Evolutionary conservation across 192 early-diverging fungal genomes (phyloP).

Genomic region (Coemansia sp.): DNA sequence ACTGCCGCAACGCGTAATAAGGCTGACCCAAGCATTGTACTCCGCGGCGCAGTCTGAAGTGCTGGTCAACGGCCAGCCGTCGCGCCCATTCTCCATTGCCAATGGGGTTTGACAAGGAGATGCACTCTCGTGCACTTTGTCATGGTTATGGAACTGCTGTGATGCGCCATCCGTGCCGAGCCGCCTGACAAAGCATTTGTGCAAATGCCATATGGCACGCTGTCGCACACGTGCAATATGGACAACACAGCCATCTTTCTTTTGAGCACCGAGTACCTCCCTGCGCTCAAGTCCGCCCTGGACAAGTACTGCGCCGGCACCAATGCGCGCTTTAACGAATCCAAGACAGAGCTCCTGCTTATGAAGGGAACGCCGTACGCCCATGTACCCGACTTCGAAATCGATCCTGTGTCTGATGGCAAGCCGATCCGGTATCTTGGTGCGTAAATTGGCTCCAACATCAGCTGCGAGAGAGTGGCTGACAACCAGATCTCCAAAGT

Average conservation of each 20-base stretch:
- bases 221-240: neutral
- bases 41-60: neutral
- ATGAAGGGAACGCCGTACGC: neutral
- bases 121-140: slow-evolving; percentile 5
- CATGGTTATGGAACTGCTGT: slow-evolving; percentile 2
- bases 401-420: too few relatives aligned
- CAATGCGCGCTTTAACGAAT: neutral
- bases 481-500: neutral
- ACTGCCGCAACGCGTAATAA: neutral
- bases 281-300: neutral
- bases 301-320: neutral
- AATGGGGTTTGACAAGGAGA: slow-evolving; percentile 9
- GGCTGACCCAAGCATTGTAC: neutral
- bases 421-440: neutral
- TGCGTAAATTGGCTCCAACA: neutral
- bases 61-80: neutral
- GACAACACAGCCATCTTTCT: neutral
- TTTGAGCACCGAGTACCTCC: neutral
- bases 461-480: neutral
- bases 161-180: neutral
- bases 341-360: neutral
- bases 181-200: neutral
- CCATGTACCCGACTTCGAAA: too few relatives aligned
- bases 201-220: neutral
- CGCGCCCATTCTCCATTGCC: neutral